A percentile compares a stretch with the other conserved stretches of the same genome.
Evolutionary conservation across 192 early-diverging fungal genomes (phyloP).

Genomic region (Gigaspora rosea): DNA sequence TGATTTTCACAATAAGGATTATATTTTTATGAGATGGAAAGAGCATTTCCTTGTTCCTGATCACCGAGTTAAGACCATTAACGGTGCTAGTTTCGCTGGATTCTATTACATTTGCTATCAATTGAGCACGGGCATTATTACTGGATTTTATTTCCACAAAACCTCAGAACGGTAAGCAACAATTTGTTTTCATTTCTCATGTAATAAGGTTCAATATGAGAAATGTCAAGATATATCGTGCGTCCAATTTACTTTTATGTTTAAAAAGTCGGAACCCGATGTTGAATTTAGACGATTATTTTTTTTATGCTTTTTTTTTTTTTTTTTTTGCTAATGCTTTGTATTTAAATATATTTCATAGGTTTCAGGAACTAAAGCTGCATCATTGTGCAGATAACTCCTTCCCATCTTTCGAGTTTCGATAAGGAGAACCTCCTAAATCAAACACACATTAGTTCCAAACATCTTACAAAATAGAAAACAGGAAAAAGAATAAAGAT

Average conservation of each 20-base stretch:
- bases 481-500: not conserved
- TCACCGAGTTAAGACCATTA: constrained; percentile 70
- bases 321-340: no score
- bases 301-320: no score
- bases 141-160: constrained; percentile 67
- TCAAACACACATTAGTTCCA: not conserved
- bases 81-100: constrained; percentile 86
- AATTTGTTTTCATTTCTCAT: not conserved
- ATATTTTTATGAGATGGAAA: constrained; percentile 92
- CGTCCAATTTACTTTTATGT: not conserved
- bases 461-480: not conserved
- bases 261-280: not conserved
- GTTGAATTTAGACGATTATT: no score
- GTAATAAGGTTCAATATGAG: no score
- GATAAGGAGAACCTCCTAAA: constrained; percentile 33
- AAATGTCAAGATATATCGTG: not conserved
- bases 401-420: constrained; percentile 52
- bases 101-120: constrained; percentile 87
- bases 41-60: constrained; percentile 91
- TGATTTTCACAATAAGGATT: constrained; percentile 52
- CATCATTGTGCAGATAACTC: constrained; percentile 44
- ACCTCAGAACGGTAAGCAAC: constrained; percentile 53
- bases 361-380: constrained; percentile 52
- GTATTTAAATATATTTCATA: constrained; percentile 16
- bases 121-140: constrained; percentile 57